Evolutionary conservation across 768 basidiomycete species (phyloP).

Genomic region (Trametopsis cervina): DNA sequence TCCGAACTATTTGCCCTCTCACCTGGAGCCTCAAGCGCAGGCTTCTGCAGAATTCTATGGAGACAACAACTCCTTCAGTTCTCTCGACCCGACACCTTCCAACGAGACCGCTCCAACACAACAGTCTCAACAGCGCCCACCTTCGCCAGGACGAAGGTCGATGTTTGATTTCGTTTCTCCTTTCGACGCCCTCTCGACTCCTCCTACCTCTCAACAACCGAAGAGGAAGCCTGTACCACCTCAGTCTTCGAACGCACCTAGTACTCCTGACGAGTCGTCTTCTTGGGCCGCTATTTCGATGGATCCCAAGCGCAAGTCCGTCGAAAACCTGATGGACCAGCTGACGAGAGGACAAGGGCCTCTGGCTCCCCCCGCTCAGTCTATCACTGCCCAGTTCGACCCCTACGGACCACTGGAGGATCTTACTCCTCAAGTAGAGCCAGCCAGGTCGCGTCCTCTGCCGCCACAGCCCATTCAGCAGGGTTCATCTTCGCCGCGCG

Average conservation of each 20-base stretch:
- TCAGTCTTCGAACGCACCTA: conserved; percentile 27
- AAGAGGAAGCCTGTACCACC: conserved; percentile 69
- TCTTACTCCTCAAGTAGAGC: conserved; percentile 25
- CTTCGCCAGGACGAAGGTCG: conserved; percentile 68
- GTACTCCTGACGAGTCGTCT: conserved; percentile 50
- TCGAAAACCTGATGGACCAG: conserved; percentile 76
- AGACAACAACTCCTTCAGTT: conserved; percentile 10
- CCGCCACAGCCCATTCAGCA: conserved; percentile 47
- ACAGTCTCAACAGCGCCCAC: conserved; percentile 34
- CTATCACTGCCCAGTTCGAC: conserved; percentile 22
- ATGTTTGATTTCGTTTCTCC: conserved; percentile 84
- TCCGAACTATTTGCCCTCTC: conserved; percentile 16
- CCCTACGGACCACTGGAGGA: conserved; percentile 25
- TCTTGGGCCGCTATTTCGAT: conserved; percentile 36
- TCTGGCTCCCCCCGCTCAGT: conserved; percentile 21
- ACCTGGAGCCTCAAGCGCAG: conserved; percentile 15
- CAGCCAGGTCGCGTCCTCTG: conserved; percentile 48
- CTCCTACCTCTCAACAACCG: conserved; percentile 34
- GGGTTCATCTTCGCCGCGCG: conserved; percentile 43
- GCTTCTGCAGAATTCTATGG: conserved; percentile 15
- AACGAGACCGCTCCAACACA: conserved; percentile 8
- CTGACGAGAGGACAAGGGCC: conserved; percentile 43
- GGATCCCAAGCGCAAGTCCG: conserved; percentile 74
- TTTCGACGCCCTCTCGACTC: conserved; percentile 63
- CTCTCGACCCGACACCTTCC: conserved; percentile 16